Base-by-base conservation (phyloP, 257 asterid genomes). In the Salvia splendens region DNA sequence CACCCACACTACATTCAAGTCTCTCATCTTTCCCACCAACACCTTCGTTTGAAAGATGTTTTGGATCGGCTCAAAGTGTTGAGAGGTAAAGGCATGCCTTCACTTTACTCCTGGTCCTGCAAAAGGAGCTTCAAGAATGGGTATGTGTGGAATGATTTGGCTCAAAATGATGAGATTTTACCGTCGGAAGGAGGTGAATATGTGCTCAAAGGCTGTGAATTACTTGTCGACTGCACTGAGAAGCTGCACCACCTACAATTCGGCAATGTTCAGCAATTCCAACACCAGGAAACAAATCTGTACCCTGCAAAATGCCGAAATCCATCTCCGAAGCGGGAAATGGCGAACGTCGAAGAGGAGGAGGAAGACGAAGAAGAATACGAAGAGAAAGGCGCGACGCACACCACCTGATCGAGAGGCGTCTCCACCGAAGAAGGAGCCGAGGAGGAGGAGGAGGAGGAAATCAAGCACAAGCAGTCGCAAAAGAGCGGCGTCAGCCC, bases 91-190 rank as follows among this genome's bases (percentile, higher is more conserved):
- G 93, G 88, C 73, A 84, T 92, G 93, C 96, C 96, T 41, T 82
- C 92, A 9, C 84, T 89, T 80, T 92, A 89, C 78, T 89, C 98
- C 2, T 92, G 98, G 98, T 89, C 98, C 47, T 86, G 97, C 86
- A 92, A 92, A 77, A 86, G 96, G 96, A 80, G 88, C 80, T 92
- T 89, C 87, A 92, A 96, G 78, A 92, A 83, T 70, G 98, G 98
- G 0, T 92, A 84, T 70, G 97, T 92, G 5, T 92, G 98, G 98
- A 87, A 92, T 83, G 98, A 89, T 70, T 80, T 92, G 67, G 69
- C 78, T 0, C 93, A 79, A 53, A 84, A 80, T 69, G 98, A 92
- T 52, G 77, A 78, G 6, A 83, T 92, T 65, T 79, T 68, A 59
- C 96, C 97, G 15, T 81, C 87, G 2, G 93, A 89, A 79, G 95